Percentiles rank a stretch among this genome's conserved stretches.
Conservation (phyloP, 345 rosid species). For the Orychophragmus violaceus region DNA sequence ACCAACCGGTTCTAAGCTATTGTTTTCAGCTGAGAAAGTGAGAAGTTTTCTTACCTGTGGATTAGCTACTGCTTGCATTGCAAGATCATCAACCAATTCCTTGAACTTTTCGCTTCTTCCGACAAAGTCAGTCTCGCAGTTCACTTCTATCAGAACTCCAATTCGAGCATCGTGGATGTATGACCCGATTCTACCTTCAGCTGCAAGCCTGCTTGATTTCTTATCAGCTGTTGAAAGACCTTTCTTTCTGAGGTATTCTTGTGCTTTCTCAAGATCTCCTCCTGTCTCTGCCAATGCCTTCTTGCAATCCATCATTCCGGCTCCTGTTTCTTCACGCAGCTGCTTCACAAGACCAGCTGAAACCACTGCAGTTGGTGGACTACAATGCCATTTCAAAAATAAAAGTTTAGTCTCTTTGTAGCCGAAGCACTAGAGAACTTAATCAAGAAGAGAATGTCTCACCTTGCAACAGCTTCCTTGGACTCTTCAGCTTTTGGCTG, state of each 20-base stretch:
- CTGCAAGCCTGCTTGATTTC: conserved; percentile 89
- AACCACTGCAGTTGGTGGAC: conserved; percentile 49
- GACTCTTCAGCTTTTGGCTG: conserved; percentile 47
- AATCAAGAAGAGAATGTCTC: conserved; percentile 10
- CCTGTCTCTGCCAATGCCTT: conserved; percentile 85
- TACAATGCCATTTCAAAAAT: conserved; percentile 26
- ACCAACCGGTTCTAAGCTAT: neutral
- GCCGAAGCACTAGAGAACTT: neutral
- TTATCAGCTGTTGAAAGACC: conserved; percentile 92
- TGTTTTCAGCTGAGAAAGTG: conserved; percentile 4
- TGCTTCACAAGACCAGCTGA: conserved; percentile 89
- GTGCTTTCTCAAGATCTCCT: conserved; percentile 90
- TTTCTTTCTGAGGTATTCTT: conserved; percentile 90
- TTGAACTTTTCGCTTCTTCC: conserved; percentile 88
- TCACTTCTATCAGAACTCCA: conserved; percentile 86
- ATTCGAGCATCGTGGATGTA: conserved; percentile 89
- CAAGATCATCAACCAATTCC: conserved; percentile 84
- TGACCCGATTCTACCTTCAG: conserved; percentile 91
- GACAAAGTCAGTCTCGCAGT: conserved; percentile 92
- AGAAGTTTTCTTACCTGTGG: conserved; percentile 49
- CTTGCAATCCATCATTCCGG: conserved; percentile 99
- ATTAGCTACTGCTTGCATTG: conserved; percentile 88
- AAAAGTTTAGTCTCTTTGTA: neutral
- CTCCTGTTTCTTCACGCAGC: conserved; percentile 93
- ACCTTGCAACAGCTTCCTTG: conserved; percentile 57